These are phyloP conservation scores for Russula abietina DNA, from an alignment of 768 basidiomycete genomes.

Conservation along the genomic window DNA sequence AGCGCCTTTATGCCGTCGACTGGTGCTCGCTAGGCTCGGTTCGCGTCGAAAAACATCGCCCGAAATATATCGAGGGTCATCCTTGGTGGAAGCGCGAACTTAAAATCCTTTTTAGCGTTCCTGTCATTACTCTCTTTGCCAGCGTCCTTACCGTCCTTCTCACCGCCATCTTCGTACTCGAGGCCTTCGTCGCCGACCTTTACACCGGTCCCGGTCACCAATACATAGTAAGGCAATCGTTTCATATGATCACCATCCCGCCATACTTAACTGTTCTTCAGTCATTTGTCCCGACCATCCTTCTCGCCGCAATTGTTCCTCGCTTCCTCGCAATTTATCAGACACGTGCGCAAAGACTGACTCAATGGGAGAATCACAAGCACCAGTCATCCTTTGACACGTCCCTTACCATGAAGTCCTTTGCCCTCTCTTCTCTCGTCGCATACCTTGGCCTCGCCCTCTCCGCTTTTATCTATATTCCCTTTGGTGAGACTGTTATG, in stretches of 20 bases:
- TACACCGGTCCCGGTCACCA: constrained; percentile 84
- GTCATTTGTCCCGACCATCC: constrained; percentile 76
- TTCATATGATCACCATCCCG: not conserved
- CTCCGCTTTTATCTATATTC: constrained; percentile 93
- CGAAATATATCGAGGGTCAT: constrained; percentile 46
- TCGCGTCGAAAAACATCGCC: constrained; percentile 67
- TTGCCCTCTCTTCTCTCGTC: constrained; percentile 81
- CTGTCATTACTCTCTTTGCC: constrained; percentile 70
- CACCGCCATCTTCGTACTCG: constrained; percentile 78
- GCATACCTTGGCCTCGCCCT: constrained; percentile 89
- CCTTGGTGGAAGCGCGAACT: constrained; percentile 73
- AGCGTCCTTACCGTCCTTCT: constrained; percentile 61
- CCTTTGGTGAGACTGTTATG: constrained; percentile 86
- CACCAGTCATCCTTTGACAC: constrained; percentile 70
- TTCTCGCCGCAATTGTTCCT: constrained; percentile 79
- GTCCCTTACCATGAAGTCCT: constrained; percentile 86
- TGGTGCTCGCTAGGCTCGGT: constrained; percentile 78
- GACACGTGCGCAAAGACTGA: constrained; percentile 57
- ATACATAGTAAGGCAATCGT: constrained; percentile 54
- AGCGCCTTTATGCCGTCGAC: constrained; percentile 73
- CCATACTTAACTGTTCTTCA: constrained; percentile 29
- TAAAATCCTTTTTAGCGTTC: constrained; percentile 60
- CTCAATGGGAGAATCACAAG: constrained; percentile 88
- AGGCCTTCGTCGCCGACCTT: constrained; percentile 83
- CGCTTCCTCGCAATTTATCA: constrained; percentile 72